Conservation (phyloP, 805 yeast species). For the Clavispora phyllophila region DNA sequence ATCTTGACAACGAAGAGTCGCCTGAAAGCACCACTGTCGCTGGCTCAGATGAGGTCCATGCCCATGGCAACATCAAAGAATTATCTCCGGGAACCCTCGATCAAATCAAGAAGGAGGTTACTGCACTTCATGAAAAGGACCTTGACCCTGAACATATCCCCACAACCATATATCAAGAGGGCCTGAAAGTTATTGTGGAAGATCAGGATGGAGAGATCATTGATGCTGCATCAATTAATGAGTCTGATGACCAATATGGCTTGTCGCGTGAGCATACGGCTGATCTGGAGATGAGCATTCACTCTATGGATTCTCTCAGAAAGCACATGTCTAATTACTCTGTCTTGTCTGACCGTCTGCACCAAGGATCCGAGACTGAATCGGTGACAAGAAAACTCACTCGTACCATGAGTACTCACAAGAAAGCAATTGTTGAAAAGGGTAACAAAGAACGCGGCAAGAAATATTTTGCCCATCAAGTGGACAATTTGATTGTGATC, state of each 20-base stretch:
- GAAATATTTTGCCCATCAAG: slow-evolving; percentile 60
- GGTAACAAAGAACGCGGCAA: slow-evolving; percentile 28
- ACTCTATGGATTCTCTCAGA: slow-evolving; percentile 37
- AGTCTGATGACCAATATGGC: slow-evolving; percentile 2
- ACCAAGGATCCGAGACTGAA: slow-evolving; percentile 10
- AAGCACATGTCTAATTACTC: slow-evolving; percentile 33
- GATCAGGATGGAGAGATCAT: slow-evolving; percentile 80
- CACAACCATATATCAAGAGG: slow-evolving; percentile 54
- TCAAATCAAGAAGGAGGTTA: not conserved
- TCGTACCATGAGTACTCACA: slow-evolving; percentile 11
- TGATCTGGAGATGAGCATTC: slow-evolving; percentile 26
- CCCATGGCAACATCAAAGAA: not conserved
- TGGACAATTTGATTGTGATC: slow-evolving; percentile 71
- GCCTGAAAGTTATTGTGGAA: slow-evolving; percentile 66
- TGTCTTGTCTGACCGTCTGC: slow-evolving; percentile 15
- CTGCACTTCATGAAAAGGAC: not conserved
- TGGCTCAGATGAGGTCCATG: not conserved
- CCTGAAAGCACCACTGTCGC: slow-evolving; percentile 5
- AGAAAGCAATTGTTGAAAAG: slow-evolving; percentile 26
- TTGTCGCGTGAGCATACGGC: not conserved
- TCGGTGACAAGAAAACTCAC: slow-evolving; percentile 10
- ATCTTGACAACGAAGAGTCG: slow-evolving; percentile 5
- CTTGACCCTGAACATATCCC: slow-evolving; percentile 12
- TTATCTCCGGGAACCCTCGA: not conserved
- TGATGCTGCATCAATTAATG: slow-evolving; percentile 41